Evolutionary conservation across 257 asterid genomes (phyloP), one percentile per base, ranked within the genome.

Genomic region (Ilex asprella): DNA sequence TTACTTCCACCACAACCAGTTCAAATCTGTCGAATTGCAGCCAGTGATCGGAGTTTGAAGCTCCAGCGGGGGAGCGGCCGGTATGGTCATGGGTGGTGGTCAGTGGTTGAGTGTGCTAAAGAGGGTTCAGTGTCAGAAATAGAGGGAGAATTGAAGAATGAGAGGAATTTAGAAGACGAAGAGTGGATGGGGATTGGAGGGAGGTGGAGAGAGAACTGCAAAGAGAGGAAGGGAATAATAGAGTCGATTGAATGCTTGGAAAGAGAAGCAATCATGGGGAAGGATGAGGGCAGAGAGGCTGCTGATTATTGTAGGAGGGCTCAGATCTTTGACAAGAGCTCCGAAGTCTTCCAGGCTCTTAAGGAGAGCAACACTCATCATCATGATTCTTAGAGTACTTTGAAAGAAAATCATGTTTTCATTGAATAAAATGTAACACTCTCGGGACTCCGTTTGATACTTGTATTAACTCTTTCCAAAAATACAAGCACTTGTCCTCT

Each of bases 231-330:
- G 10, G 91, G 84, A 41, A 50, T 84, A 1, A 87, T 67, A 2
- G 96, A 82, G 77, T 9, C 78, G 73, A 59, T 88, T 69, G 98
- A 88, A 79, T 82, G 94, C 70, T 69, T 91, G 73, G 95, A 91
- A 67, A 84, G 66, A 68, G 96, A 91, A 73, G 98, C 95, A 29
- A 86, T 91, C 8, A 86, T 88, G 95, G 95, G 96, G 30, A 94
- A 84, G 5, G 94, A 91, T 67, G 69, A 79, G 3, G 98, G 98
- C 0, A 88, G 74, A 60, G 81, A 84, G 50, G 79, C 96, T 7
- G 70, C n/a, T 50, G 98, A 91, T 80, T 91, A 91, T 69, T 76
- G 73, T 55, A 76, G 92, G 10, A 84, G 98, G 39, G 96, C 98
- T 1, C 81, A 55, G 59, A 86, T 91, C 2, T 88, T 91, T 46